Base-by-base conservation (phyloP, 257 asterid genomes). In the Solanum pennellii region DNA sequence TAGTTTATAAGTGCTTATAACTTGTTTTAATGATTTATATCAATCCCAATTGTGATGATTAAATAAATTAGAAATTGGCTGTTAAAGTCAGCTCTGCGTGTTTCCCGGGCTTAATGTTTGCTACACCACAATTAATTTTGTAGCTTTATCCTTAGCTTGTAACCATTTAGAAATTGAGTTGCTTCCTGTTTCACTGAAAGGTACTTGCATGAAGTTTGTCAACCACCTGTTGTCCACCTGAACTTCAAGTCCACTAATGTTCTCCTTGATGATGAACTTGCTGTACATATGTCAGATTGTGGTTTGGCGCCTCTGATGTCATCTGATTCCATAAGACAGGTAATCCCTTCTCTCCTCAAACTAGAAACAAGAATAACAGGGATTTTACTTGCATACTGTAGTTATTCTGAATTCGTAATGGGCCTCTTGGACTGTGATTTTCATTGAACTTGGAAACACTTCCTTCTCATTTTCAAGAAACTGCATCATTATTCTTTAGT, bases 171-270 rank as follows among this genome's bases (percentile, higher is more conserved):
- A 82, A 77, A 83, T 86, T 92, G 69, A 86, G 66, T 79, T 39
- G 62, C 86, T 18, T 69, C 20, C 49, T 85, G 82, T 88, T 89
- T 88, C 80, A 39, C 56, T 83, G 25, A 84, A 86, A 97, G 99
- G 95, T 95, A 95, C 90, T 91, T 97, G 94, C 99, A 97, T 25
- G 99, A 97, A 91, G 92, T 85, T 75, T 91, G 93, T 86, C 94
- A 89, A 88, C 99, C 96, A 41, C 94, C 96, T 35, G 56, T 94
- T 47, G 90, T 92, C 85, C 98, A 97, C 94, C 93, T 80, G 91
- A 97, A 94, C 90, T 95, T 97, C 93, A 94, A 92, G 91, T 92
- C 96, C 39, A 91, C 96, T 85, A 95, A 95, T 86, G 89, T 97
- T 86, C 98, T 95, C 37, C 94, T 97, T 35, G 93, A 92, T 73